Conservation (phyloP, 768 basidiomycete species). For the Trametes punicea region DNA sequence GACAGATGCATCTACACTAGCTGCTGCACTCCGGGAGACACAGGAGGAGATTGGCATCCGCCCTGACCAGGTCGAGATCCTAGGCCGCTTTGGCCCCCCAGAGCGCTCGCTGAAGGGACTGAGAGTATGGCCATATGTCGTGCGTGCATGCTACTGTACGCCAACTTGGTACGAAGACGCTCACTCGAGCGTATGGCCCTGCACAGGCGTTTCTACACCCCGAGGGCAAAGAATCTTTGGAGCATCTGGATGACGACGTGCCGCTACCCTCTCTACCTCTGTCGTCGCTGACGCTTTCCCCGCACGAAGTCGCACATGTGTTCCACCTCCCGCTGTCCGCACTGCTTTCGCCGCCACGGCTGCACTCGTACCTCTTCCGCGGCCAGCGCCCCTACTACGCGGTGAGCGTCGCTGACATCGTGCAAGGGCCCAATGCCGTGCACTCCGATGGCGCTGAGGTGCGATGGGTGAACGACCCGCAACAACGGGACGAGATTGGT, state of each 20-base stretch:
- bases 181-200: background rate
- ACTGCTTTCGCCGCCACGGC: constrained; percentile 44
- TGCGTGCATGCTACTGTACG: constrained; percentile 41
- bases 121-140: constrained; percentile 75
- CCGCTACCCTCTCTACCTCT: constrained; percentile 63
- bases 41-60: constrained; percentile 68
- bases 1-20: constrained; percentile 52
- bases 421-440: constrained; percentile 14
- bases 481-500: constrained; percentile 41
- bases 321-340: constrained; percentile 69
- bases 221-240: background rate
- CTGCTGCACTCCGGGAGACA: constrained; percentile 68
- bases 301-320: constrained; percentile 60
- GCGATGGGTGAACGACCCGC: constrained; percentile 33
- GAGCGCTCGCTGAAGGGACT: constrained; percentile 56
- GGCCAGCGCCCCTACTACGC: constrained; percentile 58
- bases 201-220: constrained; percentile 32
- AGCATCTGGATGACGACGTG: constrained; percentile 30
- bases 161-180: constrained; percentile 17
- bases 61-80: constrained; percentile 57
- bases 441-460: constrained; percentile 23
- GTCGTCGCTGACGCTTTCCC: constrained; percentile 47
- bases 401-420: constrained; percentile 63
- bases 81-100: constrained; percentile 64
- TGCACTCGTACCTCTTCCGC: constrained; percentile 54